Conservation (phyloP, 305 asterid species). For the Solanum hybrid region DNA sequence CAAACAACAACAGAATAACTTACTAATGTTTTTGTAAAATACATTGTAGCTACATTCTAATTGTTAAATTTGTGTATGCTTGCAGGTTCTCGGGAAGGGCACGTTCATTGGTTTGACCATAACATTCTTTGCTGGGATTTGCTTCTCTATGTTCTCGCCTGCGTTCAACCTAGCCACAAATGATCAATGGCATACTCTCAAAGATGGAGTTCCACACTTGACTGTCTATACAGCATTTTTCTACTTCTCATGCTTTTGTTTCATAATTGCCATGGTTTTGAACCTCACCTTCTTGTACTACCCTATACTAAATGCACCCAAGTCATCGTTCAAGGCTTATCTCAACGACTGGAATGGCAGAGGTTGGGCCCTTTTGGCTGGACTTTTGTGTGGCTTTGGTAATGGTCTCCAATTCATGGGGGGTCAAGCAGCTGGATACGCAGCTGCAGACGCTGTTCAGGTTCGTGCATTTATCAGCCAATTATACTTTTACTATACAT, state of each 20-base stretch:
- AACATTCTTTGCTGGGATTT: conserved; percentile 43
- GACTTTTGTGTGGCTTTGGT: conserved; percentile 48
- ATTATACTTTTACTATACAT: not conserved
- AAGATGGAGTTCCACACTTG: conserved; percentile 37
- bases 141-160: conserved; percentile 48
- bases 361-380: conserved; percentile 53
- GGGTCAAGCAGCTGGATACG: conserved; percentile 62
- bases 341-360: conserved; percentile 48
- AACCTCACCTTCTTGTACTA: conserved; percentile 35
- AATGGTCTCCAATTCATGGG: conserved; percentile 64
- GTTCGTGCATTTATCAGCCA: conserved; percentile 10
- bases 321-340: conserved; percentile 34
- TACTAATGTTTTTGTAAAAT: not conserved
- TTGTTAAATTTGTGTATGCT: not conserved
- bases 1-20: not conserved
- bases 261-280: conserved; percentile 33
- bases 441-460: conserved; percentile 67
- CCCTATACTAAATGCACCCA: conserved; percentile 33
- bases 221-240: conserved; percentile 44
- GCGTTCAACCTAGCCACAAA: conserved; percentile 53
- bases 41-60: not conserved
- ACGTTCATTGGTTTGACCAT: conserved; percentile 33
- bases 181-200: conserved; percentile 46
- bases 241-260: conserved; percentile 45
- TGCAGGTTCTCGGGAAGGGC: conserved; percentile 45